A percentile compares a stretch with the other conserved stretches of the same genome.
These are phyloP conservation scores for Zygoascus tannicola DNA, from an alignment of 805 yeast species.

Conservation along the genomic window DNA sequence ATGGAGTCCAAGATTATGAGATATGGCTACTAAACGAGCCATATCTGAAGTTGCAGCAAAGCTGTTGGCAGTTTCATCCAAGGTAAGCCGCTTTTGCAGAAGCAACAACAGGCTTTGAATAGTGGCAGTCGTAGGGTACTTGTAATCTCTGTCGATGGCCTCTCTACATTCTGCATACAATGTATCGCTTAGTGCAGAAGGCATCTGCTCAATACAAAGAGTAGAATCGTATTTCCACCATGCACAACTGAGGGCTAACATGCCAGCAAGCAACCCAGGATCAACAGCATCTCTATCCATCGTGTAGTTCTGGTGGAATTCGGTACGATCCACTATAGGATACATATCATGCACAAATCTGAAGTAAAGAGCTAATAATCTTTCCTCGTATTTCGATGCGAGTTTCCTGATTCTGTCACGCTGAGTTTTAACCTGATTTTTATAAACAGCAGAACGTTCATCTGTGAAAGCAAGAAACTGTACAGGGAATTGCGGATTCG, in stretches of 20 bases:
- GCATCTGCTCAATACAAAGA: constrained; percentile 25
- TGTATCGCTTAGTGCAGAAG: constrained; percentile 19
- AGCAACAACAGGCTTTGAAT: constrained; percentile 27
- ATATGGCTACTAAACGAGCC: constrained; percentile 24
- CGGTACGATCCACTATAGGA: constrained; percentile 27
- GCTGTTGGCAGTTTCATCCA: constrained; percentile 26
- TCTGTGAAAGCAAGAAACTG: constrained; percentile 19
- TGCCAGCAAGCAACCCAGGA: constrained; percentile 26
- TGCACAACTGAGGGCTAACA: constrained; percentile 27
- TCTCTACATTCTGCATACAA: constrained; percentile 23
- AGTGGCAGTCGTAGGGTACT: constrained; percentile 24
- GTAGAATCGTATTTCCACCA: constrained; percentile 30
- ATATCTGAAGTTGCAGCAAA: constrained; percentile 19
- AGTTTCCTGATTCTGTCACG: constrained; percentile 10
- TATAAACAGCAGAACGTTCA: constrained; percentile 7
- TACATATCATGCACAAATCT: constrained; percentile 27
- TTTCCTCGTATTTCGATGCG: constrained; percentile 19
- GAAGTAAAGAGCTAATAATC: constrained; percentile 27
- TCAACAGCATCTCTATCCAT: constrained; percentile 21
- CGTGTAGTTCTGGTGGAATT: constrained; percentile 25
- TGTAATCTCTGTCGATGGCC: constrained; percentile 24
- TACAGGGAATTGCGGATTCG: constrained; percentile 19
- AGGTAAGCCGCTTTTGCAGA: constrained; percentile 23
- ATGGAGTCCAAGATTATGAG: constrained; percentile 28
- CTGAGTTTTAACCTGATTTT: constrained; percentile 8